A percentile compares a stretch with the other conserved stretches of the same genome.
phyloP scores from a whole-genome alignment of 2,329 filamentous ascomycete species.

The Didymella pomorum region DNA sequence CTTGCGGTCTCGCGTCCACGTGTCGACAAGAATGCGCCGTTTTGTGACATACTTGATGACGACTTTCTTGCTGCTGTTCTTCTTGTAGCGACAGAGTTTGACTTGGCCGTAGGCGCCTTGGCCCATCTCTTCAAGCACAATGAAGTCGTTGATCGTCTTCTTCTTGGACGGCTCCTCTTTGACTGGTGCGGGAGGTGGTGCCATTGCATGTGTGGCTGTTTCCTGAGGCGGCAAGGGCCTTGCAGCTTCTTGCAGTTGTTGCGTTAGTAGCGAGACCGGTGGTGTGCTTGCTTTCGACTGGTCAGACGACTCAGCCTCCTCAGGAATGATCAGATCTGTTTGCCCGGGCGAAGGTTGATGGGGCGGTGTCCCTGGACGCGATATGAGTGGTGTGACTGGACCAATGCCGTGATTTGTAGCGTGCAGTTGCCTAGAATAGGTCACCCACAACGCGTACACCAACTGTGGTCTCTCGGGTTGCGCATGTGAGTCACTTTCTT shows the following conservation, averaged over 20 bases:
- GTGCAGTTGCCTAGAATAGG: constrained; percentile 92
- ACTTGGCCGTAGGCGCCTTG: constrained; percentile 98
- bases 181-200: constrained; percentile 24
- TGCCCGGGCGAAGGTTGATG: constrained; percentile 83
- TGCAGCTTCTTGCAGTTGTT: constrained; percentile 61
- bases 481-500: constrained; percentile 58
- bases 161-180: constrained; percentile 58
- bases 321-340: constrained; percentile 54
- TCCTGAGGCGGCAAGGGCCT: constrained; percentile 52
- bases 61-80: constrained; percentile 77
- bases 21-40: constrained; percentile 93
- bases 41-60: constrained; percentile 99
- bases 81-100: constrained; percentile 88
- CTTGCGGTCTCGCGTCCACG: constrained; percentile 93
- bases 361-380: constrained; percentile 73
- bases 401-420: constrained; percentile 70
- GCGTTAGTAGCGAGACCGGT: constrained; percentile 58
- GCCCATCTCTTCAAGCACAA: constrained; percentile 96
- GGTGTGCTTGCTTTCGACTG: constrained; percentile 47
- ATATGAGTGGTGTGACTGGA: constrained; percentile 69
- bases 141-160: constrained; percentile 88
- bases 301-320: constrained; percentile 45
- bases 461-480: constrained; percentile 69
- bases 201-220: constrained; percentile 21
- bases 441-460: constrained; percentile 96